A percentile compares a stretch with the other conserved stretches of the same genome.
These are phyloP conservation scores for Coemansia sp. DNA, from an alignment of 192 early-diverging fungal species.

Conservation along the genomic window DNA sequence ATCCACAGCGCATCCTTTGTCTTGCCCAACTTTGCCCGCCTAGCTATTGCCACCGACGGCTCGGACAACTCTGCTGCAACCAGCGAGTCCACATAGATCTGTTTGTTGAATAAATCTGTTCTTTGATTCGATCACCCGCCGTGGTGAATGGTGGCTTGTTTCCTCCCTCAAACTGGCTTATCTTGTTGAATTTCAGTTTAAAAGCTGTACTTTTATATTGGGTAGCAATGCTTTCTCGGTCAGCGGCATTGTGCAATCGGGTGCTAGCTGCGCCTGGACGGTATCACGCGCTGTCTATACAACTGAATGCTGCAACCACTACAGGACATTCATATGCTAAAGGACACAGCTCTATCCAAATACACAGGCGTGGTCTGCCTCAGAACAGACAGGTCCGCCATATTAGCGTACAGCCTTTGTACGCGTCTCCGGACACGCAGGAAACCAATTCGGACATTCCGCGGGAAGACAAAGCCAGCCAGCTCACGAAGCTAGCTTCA, in stretches of 20 bases:
- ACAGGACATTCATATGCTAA: neutral
- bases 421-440: neutral
- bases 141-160: neutral
- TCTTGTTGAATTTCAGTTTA: neutral
- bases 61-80: neutral
- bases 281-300: neutral
- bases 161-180: neutral
- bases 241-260: neutral
- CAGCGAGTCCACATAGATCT: neutral
- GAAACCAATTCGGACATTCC: constrained; percentile 3
- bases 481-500: constrained; percentile 22
- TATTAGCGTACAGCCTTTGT: constrained; percentile 21
- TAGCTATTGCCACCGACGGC: constrained; percentile 19
- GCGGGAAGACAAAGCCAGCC: neutral
- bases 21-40: constrained; percentile 85
- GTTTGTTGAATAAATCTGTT: neutral
- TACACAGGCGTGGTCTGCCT: neutral
- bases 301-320: neutral
- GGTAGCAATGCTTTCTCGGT: constrained; percentile 9
- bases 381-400: constrained; percentile 3
- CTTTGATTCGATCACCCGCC: neutral
- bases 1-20: constrained; percentile 91
- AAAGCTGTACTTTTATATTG: neutral
- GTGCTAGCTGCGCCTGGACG: neutral
- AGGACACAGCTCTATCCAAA: neutral